Evolutionary conservation across 169 alveolate genomes (phyloP).

Genomic region (Eimeria sp.): DNA sequence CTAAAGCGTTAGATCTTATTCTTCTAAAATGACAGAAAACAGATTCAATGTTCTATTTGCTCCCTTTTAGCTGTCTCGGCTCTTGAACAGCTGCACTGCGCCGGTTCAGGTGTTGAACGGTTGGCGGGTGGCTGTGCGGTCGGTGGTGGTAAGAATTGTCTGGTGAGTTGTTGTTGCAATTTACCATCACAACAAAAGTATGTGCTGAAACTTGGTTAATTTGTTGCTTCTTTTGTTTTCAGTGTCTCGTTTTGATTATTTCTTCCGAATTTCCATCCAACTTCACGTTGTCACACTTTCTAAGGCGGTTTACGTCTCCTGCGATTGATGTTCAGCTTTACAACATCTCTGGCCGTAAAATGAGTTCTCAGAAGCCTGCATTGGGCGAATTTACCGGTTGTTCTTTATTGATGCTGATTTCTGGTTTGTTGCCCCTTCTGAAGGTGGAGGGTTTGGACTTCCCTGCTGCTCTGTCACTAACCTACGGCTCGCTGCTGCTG

Average conservation of each 20-base stretch:
- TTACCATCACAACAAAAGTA: neutral
- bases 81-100: neutral
- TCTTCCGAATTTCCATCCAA: neutral
- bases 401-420: neutral
- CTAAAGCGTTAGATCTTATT: neutral
- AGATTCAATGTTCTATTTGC: neutral
- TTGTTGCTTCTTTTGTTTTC: neutral
- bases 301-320: no score
- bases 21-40: neutral
- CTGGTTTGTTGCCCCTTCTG: slow-evolving; percentile 10
- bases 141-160: neutral
- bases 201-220: neutral
- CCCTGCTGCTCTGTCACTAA: neutral
- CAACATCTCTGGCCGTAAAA: neutral
- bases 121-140: slow-evolving; percentile 1
- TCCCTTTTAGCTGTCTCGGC: neutral
- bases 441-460: slow-evolving; percentile 16
- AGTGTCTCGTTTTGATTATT: neutral
- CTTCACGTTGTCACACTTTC: no score
- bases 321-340: no score
- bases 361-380: slow-evolving; percentile 42
- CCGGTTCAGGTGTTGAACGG: neutral
- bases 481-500: slow-evolving; percentile 17
- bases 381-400: neutral
- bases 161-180: neutral